A percentile compares a stretch with the other conserved stretches of the same genome.
These are phyloP conservation scores for Umbelopsis sp. DNA, from an alignment of 192 early-diverging fungal genomes.

Conservation along the genomic window DNA sequence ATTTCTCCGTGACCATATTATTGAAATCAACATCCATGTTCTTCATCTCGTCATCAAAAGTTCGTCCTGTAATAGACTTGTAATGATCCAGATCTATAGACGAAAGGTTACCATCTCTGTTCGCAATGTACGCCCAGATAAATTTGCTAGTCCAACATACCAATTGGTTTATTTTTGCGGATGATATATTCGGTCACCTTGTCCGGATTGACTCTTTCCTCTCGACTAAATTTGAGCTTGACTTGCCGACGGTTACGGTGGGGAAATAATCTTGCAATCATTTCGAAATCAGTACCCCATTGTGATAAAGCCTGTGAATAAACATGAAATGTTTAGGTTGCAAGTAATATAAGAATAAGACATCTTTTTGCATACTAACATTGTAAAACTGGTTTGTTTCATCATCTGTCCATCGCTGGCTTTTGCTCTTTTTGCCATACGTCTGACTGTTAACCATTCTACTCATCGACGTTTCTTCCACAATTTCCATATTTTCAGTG, in stretches of 20 bases:
- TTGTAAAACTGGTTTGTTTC: slow-evolving; percentile 40
- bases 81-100: slow-evolving; percentile 7
- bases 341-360: background rate
- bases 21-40: slow-evolving; percentile 16
- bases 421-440: slow-evolving; percentile 22
- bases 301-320: slow-evolving; percentile 28
- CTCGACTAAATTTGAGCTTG: slow-evolving; percentile 36
- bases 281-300: slow-evolving; percentile 46
- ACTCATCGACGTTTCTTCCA: slow-evolving; percentile 34
- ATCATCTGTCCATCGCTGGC: slow-evolving; percentile 19
- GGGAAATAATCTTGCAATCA: slow-evolving; percentile 32
- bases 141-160: slow-evolving; percentile 17
- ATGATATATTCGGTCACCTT: slow-evolving; percentile 34
- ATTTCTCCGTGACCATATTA: slow-evolving; percentile 4
- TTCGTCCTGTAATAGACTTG: background rate
- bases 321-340: background rate
- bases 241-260: slow-evolving; percentile 30
- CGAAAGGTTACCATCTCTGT: background rate
- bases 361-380: background rate
- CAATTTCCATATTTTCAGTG: slow-evolving; percentile 29
- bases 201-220: slow-evolving; percentile 30
- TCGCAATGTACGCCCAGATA: background rate
- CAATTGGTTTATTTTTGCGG: slow-evolving; percentile 28
- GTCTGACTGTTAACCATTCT: slow-evolving; percentile 29
- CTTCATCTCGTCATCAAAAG: slow-evolving; percentile 12